phyloP scores from a whole-genome alignment of 2,329 filamentous ascomycete genomes.

The Lachnellula willkommii region DNA sequence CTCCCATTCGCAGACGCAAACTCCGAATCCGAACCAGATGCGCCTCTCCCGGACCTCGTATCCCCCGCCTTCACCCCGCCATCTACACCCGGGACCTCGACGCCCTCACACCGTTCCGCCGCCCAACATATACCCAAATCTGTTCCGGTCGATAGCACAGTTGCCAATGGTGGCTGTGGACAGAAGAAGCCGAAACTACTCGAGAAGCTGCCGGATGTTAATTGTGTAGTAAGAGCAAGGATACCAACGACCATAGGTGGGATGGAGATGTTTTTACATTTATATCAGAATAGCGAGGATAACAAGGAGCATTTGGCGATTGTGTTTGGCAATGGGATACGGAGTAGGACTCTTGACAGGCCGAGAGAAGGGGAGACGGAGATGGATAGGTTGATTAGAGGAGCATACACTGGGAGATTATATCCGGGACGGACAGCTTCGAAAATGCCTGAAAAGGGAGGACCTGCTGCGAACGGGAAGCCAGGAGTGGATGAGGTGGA shows the following conservation, averaged over 20 bases:
- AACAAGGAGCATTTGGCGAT: slow-evolving; percentile 96
- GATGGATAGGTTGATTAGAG: slow-evolving; percentile 86
- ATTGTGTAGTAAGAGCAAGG: slow-evolving; percentile 87
- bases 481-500: slow-evolving; percentile 2
- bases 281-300: slow-evolving; percentile 90
- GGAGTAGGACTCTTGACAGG: slow-evolving; percentile 66
- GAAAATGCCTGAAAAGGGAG: slow-evolving; percentile 10
- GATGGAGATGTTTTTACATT: slow-evolving; percentile 92
- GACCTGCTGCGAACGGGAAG: background rate
- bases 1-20: slow-evolving; percentile 10
- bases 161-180: slow-evolving; percentile 50
- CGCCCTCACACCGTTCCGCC: slow-evolving; percentile 38
- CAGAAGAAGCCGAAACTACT: slow-evolving; percentile 67
- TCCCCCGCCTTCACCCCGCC: slow-evolving; percentile 82
- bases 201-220: slow-evolving; percentile 72
- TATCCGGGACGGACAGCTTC: slow-evolving; percentile 73
- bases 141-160: slow-evolving; percentile 54
- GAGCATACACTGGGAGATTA: slow-evolving; percentile 83
- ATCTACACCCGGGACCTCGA: slow-evolving; percentile 54
- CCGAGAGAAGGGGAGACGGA: slow-evolving; percentile 73
- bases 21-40: slow-evolving; percentile 10
- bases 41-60: slow-evolving; percentile 48
- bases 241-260: slow-evolving; percentile 70
- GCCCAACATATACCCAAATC: slow-evolving; percentile 12
- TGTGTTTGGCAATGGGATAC: slow-evolving; percentile 84